Evolutionary conservation across 2,329 filamentous ascomycete genomes (phyloP).

Genomic region (Venturia nashicola): DNA sequence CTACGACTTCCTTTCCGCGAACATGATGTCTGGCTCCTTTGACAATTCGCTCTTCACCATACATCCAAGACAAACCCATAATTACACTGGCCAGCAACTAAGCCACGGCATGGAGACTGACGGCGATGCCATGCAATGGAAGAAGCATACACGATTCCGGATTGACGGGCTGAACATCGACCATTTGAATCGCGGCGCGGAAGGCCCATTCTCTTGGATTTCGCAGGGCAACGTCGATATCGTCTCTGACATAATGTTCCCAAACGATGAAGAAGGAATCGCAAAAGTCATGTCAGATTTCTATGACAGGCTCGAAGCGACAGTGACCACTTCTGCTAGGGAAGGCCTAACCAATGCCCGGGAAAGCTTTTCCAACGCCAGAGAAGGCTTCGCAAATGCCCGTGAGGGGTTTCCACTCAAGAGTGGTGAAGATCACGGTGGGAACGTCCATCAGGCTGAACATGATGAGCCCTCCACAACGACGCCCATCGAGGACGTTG

Average conservation of each 20-base stretch:
- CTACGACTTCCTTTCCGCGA: slow-evolving; percentile 92
- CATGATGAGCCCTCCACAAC: not conserved
- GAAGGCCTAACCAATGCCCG: slow-evolving; percentile 11
- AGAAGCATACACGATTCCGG: slow-evolving; percentile 84
- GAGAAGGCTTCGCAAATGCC: not conserved
- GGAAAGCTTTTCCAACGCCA: slow-evolving; percentile 11
- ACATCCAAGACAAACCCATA: slow-evolving; percentile 82
- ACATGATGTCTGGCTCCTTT: slow-evolving; percentile 89
- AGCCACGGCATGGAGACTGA: slow-evolving; percentile 42
- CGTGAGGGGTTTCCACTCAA: not conserved
- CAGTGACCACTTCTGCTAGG: slow-evolving; percentile 63
- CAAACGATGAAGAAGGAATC: slow-evolving; percentile 79
- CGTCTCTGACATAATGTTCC: slow-evolving; percentile 89
- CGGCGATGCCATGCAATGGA: slow-evolving; percentile 48
- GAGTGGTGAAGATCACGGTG: slow-evolving; percentile 14
- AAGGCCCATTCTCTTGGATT: slow-evolving; percentile 95
- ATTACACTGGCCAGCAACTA: slow-evolving; percentile 54
- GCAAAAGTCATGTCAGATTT: slow-evolving; percentile 94
- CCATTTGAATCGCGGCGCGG: slow-evolving; percentile 84
- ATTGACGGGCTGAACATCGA: slow-evolving; percentile 93
- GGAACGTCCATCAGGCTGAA: slow-evolving; percentile 10
- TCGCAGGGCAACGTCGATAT: slow-evolving; percentile 96
- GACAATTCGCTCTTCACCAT: slow-evolving; percentile 96
- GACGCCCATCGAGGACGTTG: slow-evolving; percentile 1
- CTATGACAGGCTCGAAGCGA: slow-evolving; percentile 89